These are phyloP conservation scores for Arthrinium phaeospermum DNA, from an alignment of 2,329 filamentous ascomycete genomes.

Conservation along the genomic window DNA sequence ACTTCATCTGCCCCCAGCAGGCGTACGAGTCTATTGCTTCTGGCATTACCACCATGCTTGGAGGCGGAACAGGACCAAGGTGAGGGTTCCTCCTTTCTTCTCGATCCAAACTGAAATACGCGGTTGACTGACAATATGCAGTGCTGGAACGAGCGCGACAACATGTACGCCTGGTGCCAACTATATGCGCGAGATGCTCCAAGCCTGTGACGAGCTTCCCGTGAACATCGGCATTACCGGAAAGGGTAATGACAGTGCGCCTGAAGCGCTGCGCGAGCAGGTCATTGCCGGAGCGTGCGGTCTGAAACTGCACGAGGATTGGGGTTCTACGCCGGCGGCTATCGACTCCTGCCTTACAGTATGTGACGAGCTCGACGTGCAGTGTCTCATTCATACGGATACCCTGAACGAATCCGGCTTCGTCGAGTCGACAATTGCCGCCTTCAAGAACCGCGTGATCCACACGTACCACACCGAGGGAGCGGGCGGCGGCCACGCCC, in stretches of 20 bases:
- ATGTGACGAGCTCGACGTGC: conserved; percentile 90
- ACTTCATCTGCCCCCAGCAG: conserved; percentile 96
- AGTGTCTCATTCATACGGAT: conserved; percentile 94
- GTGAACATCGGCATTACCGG: conserved; percentile 90
- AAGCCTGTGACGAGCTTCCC: conserved; percentile 80
- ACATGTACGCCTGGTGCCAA: conserved; percentile 89
- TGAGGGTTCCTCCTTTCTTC: conserved; percentile 40
- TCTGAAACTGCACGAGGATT: conserved; percentile 95
- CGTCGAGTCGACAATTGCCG: conserved; percentile 86
- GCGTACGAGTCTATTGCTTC: conserved; percentile 81
- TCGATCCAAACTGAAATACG: background rate
- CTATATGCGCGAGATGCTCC: conserved; percentile 87
- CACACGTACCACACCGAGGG: conserved; percentile 98
- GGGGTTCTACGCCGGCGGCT: conserved; percentile 88
- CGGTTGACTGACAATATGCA: conserved; percentile 42
- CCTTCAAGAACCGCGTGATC: conserved; percentile 85
- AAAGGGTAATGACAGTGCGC: conserved; percentile 87
- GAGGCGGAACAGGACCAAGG: conserved; percentile 91
- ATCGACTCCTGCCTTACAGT: conserved; percentile 87
- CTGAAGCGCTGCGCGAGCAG: conserved; percentile 76
- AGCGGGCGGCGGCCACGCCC: conserved; percentile 91
- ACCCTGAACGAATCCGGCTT: conserved; percentile 98
- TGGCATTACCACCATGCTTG: conserved; percentile 88
- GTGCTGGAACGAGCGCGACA: conserved; percentile 87
- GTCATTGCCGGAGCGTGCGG: conserved; percentile 84